Evolutionary conservation across 306 rosid species (phyloP), one percentile per base, ranked within the genome.

Genomic region (Gillenia trifoliata): DNA sequence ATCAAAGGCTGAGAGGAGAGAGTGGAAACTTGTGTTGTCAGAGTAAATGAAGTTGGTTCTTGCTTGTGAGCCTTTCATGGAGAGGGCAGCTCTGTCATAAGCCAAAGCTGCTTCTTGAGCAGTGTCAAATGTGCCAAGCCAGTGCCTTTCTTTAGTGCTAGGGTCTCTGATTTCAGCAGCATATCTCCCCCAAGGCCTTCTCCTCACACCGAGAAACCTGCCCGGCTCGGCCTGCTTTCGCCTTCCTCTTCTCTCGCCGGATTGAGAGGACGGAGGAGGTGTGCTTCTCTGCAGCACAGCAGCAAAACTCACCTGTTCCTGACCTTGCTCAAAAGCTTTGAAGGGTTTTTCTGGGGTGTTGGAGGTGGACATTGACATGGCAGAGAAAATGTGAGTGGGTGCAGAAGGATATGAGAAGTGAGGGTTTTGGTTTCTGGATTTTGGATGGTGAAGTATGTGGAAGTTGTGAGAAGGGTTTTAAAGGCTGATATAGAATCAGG

Each of bases 21-120:
- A 78, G 43, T 87, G 97, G 65, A 88, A 91, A 73, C 79, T 76
- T 56, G 89, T 74, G 72, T 84, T 88, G 65, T 93, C 89, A 79
- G 98, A 69, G 85, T 95, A 95, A 56, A 95, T 78, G 72, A 95
- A 95, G 77, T 95, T 95, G 49, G 99, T 95, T 81, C 99, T 87
- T 40, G 99, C 98, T 83, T 95, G 98, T 13, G 79, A 84, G 73
- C 99, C 99, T 84, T 95, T 95, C 89, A 95, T 95, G 85, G 98
- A 92, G 25, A 95, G 76, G 75, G 99, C 99, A 75, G 99, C 99
- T 79, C 96, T 87, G 80, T 95, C 99, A 90, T 95, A 95, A 85
- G 99, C 99, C 75, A 95, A 86, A 75, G 99, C 99, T n/a, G 99
- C 99, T 83, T 95, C 99, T 78, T 92, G 92, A 28, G 99, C 99